Conservation (phyloP, 2,329 filamentous ascomycete species). For the Penicillium sp. region DNA sequence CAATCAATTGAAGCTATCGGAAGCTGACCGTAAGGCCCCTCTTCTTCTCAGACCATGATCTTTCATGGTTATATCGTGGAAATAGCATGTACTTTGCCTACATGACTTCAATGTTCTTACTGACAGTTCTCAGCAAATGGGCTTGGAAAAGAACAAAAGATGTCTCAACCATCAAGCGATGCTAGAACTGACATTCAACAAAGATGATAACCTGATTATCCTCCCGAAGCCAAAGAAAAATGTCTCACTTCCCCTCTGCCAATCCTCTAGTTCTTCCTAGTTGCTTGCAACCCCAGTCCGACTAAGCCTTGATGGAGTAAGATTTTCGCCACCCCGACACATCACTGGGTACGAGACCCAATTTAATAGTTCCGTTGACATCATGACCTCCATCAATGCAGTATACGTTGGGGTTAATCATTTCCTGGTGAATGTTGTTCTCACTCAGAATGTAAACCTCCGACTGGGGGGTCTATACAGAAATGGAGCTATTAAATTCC, state of each 20-base stretch:
- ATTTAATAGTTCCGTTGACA: background rate
- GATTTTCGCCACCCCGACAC: constrained; percentile 1
- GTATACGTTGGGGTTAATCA: background rate
- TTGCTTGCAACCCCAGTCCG: constrained; percentile 1
- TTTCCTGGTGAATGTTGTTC: background rate
- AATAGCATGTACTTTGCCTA: background rate
- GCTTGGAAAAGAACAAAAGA: background rate
- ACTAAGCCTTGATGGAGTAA: constrained; percentile 2
- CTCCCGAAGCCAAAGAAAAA: background rate
- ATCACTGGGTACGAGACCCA: background rate
- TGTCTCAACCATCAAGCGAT: background rate
- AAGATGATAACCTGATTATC: background rate
- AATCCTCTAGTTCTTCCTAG: constrained; percentile 3
- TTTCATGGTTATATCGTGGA: background rate
- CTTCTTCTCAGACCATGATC: background rate
- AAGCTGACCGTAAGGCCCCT: background rate
- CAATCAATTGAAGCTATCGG: background rate
- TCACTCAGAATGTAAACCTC: background rate
- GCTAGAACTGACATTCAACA: background rate
- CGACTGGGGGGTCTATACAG: background rate
- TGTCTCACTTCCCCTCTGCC: constrained; percentile 14
- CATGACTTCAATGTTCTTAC: background rate
- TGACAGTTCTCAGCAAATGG: background rate
- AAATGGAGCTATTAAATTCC: background rate
- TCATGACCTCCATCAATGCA: constrained; percentile 1